Base-by-base conservation (phyloP, 2,329 filamentous ascomycete species). In the Fusarium sp. region DNA sequence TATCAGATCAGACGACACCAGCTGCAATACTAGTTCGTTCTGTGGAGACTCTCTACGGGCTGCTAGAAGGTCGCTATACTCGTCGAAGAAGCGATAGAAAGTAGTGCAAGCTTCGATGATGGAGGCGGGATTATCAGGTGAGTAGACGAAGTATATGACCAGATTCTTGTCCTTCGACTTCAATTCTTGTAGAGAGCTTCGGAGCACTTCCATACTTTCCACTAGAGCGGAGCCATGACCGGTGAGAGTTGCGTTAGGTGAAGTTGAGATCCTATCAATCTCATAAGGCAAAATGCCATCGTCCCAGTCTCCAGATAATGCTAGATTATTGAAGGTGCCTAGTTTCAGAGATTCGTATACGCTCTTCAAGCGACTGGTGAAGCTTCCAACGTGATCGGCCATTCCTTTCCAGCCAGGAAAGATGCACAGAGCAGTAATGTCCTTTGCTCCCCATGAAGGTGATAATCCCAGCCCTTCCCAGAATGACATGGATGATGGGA, bases 381-480 rank as follows among this genome's bases (percentile, higher is more conserved):
- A 94, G 2, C 82, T 84, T 16, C 85, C 81, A 8, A 89, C 86
- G 50, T 88, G 87, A 45, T 89, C 86, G 40, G 82, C 78, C 72
- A 95, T 81, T 3, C 90, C 89, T 28, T 87, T 86, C 72, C 88
- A 87, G 53, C 86, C 83, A 0, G 93, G 92, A 68, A 90, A 92
- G 3, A 96, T 82, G 75, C 91, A 93, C 49, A 93, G 86, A 0
- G 89, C 87, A 37, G 86, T 85, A 30, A 96, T 82, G 65, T 95
- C 88, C 77, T 97, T 97, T 10, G 83, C 75, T 1, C 92, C 91
- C 62, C 88, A 88, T 11, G 88, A 88, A 5, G 93, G 93, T 3
- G 88, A 88, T 3, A 97, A 84, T 1, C 92, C 92, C 20, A 97
- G 82, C 48, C 90, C 89, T 75, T 96, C 93, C 93, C 93, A 97